These are phyloP conservation scores for Forsythia suspensa DNA, from an alignment of 257 asterid genomes.

Conservation along the genomic window DNA sequence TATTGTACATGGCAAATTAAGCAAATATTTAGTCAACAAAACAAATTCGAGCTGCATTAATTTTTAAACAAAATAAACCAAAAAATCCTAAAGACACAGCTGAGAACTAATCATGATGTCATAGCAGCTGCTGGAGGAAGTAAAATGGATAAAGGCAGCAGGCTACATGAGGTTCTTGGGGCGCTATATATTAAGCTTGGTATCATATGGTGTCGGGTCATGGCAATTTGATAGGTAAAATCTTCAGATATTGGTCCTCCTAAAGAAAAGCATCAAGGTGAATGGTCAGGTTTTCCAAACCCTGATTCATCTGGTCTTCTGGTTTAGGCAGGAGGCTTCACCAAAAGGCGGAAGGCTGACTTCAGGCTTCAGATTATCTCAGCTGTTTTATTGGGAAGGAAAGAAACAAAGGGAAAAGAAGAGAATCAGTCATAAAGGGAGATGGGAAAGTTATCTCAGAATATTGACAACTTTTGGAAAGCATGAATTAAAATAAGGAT, in stretches of 20 bases:
- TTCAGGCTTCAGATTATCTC: slow-evolving; percentile 89
- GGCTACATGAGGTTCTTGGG: slow-evolving; percentile 62
- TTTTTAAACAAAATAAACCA: slow-evolving; percentile 22
- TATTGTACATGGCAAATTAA: neutral
- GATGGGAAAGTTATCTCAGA: slow-evolving; percentile 24
- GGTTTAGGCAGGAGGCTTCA: slow-evolving; percentile 97
- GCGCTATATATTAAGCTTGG: slow-evolving; percentile 60
- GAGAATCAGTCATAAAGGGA: slow-evolving; percentile 62
- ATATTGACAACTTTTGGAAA: slow-evolving; percentile 14
- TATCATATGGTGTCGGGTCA: slow-evolving; percentile 54
- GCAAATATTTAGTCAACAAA: neutral
- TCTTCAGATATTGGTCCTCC: slow-evolving; percentile 79
- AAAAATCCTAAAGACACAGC: slow-evolving; percentile 40
- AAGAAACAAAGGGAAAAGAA: slow-evolving; percentile 81
- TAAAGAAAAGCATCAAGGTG: slow-evolving; percentile 80
- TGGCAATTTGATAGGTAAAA: slow-evolving; percentile 56
- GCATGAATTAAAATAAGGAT: slow-evolving; percentile 25
- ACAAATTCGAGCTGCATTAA: neutral
- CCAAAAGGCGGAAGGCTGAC: slow-evolving; percentile 74
- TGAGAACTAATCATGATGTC: slow-evolving; percentile 6
- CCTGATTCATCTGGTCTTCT: slow-evolving; percentile 85
- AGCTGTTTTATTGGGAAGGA: slow-evolving; percentile 84
- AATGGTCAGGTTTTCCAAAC: slow-evolving; percentile 73
- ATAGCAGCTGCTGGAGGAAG: slow-evolving; percentile 47
- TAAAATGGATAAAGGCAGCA: slow-evolving; percentile 50